Evolutionary conservation across 2,329 filamentous ascomycete species (phyloP).

Genomic region (Sporothrix brasiliensis): DNA sequence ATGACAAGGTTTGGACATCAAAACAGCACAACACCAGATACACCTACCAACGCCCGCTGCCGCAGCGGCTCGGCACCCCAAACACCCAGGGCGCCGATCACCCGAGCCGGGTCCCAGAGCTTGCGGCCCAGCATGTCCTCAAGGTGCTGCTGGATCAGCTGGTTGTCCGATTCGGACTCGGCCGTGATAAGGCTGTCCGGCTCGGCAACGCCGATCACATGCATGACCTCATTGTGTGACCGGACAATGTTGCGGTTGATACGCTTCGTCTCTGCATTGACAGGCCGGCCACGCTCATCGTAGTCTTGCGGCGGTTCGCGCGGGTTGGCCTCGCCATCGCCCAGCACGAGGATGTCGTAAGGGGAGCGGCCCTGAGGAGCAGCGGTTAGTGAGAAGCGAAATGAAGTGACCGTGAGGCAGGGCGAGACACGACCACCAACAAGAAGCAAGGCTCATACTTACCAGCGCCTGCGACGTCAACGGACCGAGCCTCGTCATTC

Average conservation of each 20-base stretch:
- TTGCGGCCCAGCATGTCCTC: conserved; percentile 53
- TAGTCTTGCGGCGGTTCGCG: conserved; percentile 53
- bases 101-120: conserved; percentile 44
- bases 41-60: conserved; percentile 56
- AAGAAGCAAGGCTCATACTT: conserved; percentile 36
- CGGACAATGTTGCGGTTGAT: conserved; percentile 62
- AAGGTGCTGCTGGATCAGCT: conserved; percentile 51
- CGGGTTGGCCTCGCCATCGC: conserved; percentile 50
- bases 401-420: background rate
- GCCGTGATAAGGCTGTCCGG: conserved; percentile 51
- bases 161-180: conserved; percentile 47
- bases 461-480: conserved; percentile 61
- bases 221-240: conserved; percentile 66
- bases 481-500: conserved; percentile 59
- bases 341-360: conserved; percentile 60
- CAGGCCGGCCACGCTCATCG: conserved; percentile 58
- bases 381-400: background rate
- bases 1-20: background rate
- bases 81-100: conserved; percentile 49
- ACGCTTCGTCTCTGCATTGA: conserved; percentile 58
- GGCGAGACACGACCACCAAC: background rate
- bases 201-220: conserved; percentile 64
- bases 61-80: conserved; percentile 59
- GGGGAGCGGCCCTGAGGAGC: conserved; percentile 58
- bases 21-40: background rate